A percentile compares a stretch with the other conserved stretches of the same genome.
Evolutionary conservation across 257 asterid species (phyloP).

Genomic region (Osmanthus fragrans): DNA sequence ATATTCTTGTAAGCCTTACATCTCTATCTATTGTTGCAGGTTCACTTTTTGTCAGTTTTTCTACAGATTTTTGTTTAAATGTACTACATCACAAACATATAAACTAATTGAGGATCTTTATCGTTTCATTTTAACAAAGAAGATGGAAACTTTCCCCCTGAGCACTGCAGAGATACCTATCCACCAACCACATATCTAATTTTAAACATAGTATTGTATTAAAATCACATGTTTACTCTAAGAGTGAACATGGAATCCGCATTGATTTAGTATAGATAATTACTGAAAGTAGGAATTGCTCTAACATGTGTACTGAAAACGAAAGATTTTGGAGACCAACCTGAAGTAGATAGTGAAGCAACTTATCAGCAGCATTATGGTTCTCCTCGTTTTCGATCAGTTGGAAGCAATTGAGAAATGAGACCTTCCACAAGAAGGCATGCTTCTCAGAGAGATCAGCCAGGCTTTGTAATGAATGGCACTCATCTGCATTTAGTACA

Average conservation of each 20-base stretch:
- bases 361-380: constrained; percentile 17
- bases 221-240: not conserved
- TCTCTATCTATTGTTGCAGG: not conserved
- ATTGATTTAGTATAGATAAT: not conserved
- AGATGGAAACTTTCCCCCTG: not conserved
- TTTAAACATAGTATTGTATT: not conserved
- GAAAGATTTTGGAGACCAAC: not conserved
- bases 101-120: not conserved
- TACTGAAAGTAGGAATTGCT: not conserved
- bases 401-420: constrained; percentile 3
- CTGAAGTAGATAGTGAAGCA: constrained; percentile 16
- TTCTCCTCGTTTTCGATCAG: not conserved
- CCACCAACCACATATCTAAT: not conserved
- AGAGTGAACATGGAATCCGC: not conserved
- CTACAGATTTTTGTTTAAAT: not conserved
- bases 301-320: no score
- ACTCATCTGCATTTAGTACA: constrained; percentile 22
- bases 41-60: not conserved
- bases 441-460: constrained; percentile 18
- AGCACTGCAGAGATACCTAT: not conserved
- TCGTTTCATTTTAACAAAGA: not conserved
- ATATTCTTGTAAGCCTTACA: not conserved
- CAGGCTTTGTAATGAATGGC: constrained; percentile 4
- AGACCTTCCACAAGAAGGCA: constrained; percentile 21
- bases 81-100: not conserved